A percentile compares a stretch with the other conserved stretches of the same genome.
These are phyloP conservation scores for Zanthoxylum bungeanum DNA, from an alignment of 345 rosid species.

Conservation along the genomic window DNA sequence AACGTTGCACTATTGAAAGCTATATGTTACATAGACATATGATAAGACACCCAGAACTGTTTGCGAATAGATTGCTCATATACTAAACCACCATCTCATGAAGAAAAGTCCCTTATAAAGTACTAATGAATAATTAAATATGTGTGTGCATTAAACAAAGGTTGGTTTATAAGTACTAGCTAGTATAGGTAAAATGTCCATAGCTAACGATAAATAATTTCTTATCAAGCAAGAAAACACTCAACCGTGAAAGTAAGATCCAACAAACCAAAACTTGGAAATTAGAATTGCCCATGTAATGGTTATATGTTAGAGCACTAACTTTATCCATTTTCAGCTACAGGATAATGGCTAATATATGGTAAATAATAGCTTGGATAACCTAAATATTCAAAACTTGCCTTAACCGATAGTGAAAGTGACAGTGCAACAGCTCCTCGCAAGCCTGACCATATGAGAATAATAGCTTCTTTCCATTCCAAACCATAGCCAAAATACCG, in stretches of 20 bases:
- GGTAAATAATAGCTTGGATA: neutral
- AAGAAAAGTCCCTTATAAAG: neutral
- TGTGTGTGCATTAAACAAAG: neutral
- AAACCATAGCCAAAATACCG: constrained; percentile 79
- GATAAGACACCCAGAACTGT: neutral
- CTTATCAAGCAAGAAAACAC: neutral
- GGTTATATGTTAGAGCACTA: neutral
- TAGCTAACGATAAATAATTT: neutral
- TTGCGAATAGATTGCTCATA: neutral
- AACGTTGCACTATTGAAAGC: neutral
- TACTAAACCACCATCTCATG: neutral
- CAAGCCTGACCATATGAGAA: constrained; percentile 90
- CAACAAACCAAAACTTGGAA: neutral
- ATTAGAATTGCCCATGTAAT: neutral
- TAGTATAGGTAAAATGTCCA: neutral
- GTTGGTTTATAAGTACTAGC: neutral
- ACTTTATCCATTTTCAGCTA: neutral
- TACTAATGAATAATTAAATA: neutral
- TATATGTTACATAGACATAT: neutral
- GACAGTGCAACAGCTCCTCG: constrained; percentile 95
- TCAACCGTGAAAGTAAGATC: neutral
- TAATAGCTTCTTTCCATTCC: constrained; percentile 86
- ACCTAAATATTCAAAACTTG: constrained; percentile 34
- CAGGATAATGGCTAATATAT: neutral
- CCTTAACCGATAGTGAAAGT: constrained; percentile 89